Evolutionary conservation across 1,284 basidiomycete species (phyloP).

Genomic region (Apiotrichum sp.): DNA sequence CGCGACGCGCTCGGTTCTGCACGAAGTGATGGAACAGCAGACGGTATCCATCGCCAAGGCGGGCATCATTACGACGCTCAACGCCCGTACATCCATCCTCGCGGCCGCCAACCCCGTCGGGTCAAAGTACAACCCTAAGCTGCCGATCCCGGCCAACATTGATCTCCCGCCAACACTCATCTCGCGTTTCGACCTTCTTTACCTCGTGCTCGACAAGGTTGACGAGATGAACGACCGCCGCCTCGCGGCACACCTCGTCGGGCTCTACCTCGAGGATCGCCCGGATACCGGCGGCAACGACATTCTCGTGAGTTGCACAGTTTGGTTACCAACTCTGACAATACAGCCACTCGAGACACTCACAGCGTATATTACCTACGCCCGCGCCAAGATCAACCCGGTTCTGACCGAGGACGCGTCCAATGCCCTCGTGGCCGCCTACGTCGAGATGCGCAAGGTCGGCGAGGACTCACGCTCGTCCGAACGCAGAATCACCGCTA

Average conservation of each 20-base stretch:
- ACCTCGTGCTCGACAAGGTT: conserved; percentile 90
- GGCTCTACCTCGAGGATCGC: conserved; percentile 85
- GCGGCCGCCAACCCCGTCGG: conserved; percentile 97
- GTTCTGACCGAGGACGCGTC: conserved; percentile 82
- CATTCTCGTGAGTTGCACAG: conserved; percentile 51
- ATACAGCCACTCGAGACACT: conserved; percentile 67
- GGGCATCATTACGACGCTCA: conserved; percentile 96
- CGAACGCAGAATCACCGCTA: conserved; percentile 95
- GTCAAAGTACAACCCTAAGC: conserved; percentile 84
- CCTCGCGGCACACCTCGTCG: conserved; percentile 87
- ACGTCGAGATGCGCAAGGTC: conserved; percentile 89
- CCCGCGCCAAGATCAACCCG: conserved; percentile 80
- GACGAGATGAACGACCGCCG: conserved; percentile 85
- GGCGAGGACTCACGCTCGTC: conserved; percentile 78
- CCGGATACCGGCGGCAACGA: conserved; percentile 66
- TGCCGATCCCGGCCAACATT: conserved; percentile 77
- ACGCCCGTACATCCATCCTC: conserved; percentile 92
- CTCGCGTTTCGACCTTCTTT: conserved; percentile 95
- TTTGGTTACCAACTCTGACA: not conserved
- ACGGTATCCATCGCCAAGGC: conserved; percentile 99
- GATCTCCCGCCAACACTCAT: conserved; percentile 96
- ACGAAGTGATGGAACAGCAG: conserved; percentile 99
- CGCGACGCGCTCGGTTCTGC: conserved; percentile 87
- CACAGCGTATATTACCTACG: conserved; percentile 91
- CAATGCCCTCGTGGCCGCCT: conserved; percentile 75